These are phyloP conservation scores for Septoria petroselini DNA, from an alignment of 2,329 filamentous ascomycete species.

Conservation along the genomic window DNA sequence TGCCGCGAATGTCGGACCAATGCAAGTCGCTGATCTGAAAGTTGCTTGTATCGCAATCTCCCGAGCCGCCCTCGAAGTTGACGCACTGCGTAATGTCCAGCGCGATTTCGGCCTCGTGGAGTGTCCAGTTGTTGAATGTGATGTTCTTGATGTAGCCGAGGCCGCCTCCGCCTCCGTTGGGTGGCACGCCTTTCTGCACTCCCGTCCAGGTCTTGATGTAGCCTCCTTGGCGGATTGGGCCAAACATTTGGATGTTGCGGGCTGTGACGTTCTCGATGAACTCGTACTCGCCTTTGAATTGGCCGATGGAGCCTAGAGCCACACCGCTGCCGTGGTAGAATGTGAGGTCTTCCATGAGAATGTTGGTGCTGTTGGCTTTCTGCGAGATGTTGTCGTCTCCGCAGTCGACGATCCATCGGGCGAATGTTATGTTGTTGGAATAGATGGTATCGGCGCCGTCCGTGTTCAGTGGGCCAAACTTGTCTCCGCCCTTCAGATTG, in stretches of 20 bases:
- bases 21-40: slow-evolving; percentile 43
- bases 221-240: slow-evolving; percentile 13
- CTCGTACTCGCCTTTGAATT: slow-evolving; percentile 51
- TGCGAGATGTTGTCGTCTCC: slow-evolving; percentile 55
- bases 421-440: slow-evolving; percentile 52
- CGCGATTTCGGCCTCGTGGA: slow-evolving; percentile 24
- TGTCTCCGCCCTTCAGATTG: slow-evolving; percentile 27
- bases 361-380: slow-evolving; percentile 57
- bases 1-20: slow-evolving; percentile 35
- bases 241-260: slow-evolving; percentile 45
- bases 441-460: slow-evolving; percentile 55
- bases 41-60: slow-evolving; percentile 33
- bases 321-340: slow-evolving; percentile 54
- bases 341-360: slow-evolving; percentile 49
- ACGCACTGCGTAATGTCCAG: slow-evolving; percentile 35
- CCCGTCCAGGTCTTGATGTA: slow-evolving; percentile 57
- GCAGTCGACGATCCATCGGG: slow-evolving; percentile 51
- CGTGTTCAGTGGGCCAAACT: slow-evolving; percentile 40
- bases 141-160: slow-evolving; percentile 45
- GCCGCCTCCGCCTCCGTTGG: slow-evolving; percentile 52
- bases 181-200: slow-evolving; percentile 47
- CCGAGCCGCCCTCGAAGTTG: slow-evolving; percentile 26
- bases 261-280: slow-evolving; percentile 51
- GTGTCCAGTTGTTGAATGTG: slow-evolving; percentile 36
- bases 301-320: slow-evolving; percentile 59